Evolutionary conservation across 164 flowering plant genomes (phyloP).

Genomic region (Dillenia turbinata): DNA sequence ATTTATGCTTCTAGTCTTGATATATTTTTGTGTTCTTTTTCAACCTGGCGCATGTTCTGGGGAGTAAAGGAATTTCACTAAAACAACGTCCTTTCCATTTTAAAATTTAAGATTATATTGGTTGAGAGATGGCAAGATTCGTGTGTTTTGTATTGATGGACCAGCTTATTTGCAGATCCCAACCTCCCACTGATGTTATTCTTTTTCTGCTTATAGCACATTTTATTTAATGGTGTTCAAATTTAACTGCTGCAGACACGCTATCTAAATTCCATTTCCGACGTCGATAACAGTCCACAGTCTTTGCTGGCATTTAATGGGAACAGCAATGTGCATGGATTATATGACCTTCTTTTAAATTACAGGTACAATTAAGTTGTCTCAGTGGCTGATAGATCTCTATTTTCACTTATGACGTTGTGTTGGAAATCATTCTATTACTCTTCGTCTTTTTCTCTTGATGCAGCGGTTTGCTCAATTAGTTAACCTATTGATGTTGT

Average conservation of each 20-base stretch:
- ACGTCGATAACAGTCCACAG: slow-evolving; percentile 71
- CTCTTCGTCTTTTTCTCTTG: not conserved
- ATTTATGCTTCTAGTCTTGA: too few relatives aligned
- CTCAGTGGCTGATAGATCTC: not conserved
- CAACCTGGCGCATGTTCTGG: too few relatives aligned
- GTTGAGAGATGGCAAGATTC: too few relatives aligned
- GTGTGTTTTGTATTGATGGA: too few relatives aligned
- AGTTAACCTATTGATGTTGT: slow-evolving; percentile 11
- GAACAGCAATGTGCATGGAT: slow-evolving; percentile 62
- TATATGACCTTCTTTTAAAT: slow-evolving; percentile 84
- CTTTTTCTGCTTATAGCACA: too few relatives aligned
- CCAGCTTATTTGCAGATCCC: too few relatives aligned
- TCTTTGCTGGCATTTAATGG: slow-evolving; percentile 74
- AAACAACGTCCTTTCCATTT: too few relatives aligned
- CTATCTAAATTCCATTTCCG: slow-evolving; percentile 39
- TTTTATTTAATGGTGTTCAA: too few relatives aligned
- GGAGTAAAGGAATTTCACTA: too few relatives aligned
- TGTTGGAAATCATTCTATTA: not conserved
- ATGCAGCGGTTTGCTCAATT: slow-evolving; percentile 6
- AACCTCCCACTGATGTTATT: too few relatives aligned
- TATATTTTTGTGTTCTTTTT: too few relatives aligned
- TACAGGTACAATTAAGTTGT: slow-evolving; percentile 48
- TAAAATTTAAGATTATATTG: too few relatives aligned
- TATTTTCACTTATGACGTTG: not conserved
- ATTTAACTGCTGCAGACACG: slow-evolving; percentile 51